Evolutionary conservation across 441 rosid species (phyloP), one percentile per base, ranked within the genome.

Genomic region (Adansonia madagascariensis): DNA sequence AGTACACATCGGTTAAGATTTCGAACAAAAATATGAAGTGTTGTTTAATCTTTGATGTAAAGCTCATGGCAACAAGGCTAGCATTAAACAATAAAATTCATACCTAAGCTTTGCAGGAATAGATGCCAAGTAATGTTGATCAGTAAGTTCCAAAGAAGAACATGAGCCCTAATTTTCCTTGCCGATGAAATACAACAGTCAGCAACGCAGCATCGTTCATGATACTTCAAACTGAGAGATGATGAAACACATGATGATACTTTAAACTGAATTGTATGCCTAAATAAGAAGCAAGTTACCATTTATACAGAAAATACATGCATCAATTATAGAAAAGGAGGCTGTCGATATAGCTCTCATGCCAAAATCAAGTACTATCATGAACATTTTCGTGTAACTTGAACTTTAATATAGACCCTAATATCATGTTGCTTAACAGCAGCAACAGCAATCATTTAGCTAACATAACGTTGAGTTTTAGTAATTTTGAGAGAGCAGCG

Each of bases 381-480:
- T 20, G 22, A 68, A 35, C 17, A 7, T 39, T 35, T 3, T n/a
- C 12, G 11, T 8, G 6, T 39, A 39, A 64, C 18, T 64, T 20
- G 39, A 10, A 46, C 6, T 68, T 14, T 46, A 68, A 47, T 47
- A 6, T 47, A 47, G 55, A 6, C 56, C 56, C 35, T 5, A 46
- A 68, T 20, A 1, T 47, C 22, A 11, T 22, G 56, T 15, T 46
- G 47, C 18, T 47, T 68, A 68, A 47, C 18, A 47, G 18, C 1
- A 68, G 35, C 39, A 47, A 68, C 47, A 68, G 73, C 17, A 47
- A 46, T n/a, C 62, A 9, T n/a, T 57, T 41, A 47, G 67, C 27
- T 27, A 17, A 43, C 12, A 44, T 39, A 6, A 69, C 27, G 50
- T 59, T 27, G 41, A 24, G 8, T 31, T 20, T 46, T 22, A 8